These are phyloP conservation scores for Coelastrella sp. DNA, from an alignment of 139 green algal species.

Conservation along the genomic window DNA sequence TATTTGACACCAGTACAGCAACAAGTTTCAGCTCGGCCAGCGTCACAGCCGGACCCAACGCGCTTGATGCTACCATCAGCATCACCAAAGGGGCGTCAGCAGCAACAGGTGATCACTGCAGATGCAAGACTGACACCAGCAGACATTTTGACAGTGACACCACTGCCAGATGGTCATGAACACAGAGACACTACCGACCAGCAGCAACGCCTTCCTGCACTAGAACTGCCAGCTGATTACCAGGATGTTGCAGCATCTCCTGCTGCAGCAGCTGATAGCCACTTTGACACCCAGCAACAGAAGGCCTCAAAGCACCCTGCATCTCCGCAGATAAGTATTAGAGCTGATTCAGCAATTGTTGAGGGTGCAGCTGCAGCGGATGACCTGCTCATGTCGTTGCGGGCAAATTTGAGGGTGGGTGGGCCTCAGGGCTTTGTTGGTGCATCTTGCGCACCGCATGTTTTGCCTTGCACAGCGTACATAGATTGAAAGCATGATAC, in stretches of 20 bases:
- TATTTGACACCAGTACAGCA: background rate
- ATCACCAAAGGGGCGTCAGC: background rate
- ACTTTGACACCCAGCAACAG: background rate
- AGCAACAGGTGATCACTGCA: background rate
- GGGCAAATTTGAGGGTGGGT: background rate
- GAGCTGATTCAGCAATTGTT: background rate
- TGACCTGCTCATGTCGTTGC: background rate
- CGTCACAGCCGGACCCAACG: background rate
- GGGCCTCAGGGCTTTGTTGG: background rate
- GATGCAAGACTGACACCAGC: background rate
- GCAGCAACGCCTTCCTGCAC: too few species aligned
- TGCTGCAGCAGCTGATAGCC: too few species aligned
- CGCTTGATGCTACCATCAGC: too few species aligned
- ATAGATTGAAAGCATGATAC: too few species aligned
- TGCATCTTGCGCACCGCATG: background rate
- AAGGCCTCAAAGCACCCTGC: background rate
- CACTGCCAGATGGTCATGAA: background rate
- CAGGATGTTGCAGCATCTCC: too few species aligned
- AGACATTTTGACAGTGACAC: background rate
- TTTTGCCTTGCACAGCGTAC: too few species aligned
- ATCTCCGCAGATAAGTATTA: background rate
- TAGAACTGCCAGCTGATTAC: too few species aligned
- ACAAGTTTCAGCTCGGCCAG: background rate
- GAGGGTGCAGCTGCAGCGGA: background rate
- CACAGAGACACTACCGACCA: background rate